A percentile compares a stretch with the other conserved stretches of the same genome.
Evolutionary conservation across 257 asterid species (phyloP).

Genomic region (Agastache rugosa): DNA sequence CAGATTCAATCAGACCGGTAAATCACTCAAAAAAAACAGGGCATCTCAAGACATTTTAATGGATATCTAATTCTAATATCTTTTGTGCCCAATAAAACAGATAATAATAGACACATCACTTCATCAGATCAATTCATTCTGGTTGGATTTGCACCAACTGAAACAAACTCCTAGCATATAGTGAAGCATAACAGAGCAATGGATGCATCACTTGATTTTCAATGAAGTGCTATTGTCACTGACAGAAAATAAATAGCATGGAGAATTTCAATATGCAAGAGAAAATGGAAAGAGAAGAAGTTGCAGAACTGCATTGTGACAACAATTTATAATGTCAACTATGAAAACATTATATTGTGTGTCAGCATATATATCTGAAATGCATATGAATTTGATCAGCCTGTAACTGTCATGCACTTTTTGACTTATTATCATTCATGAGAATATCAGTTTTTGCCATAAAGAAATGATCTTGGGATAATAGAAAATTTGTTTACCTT

Average conservation of each 20-base stretch:
- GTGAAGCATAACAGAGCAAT: not conserved
- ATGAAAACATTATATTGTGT: not conserved
- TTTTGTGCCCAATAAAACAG: not conserved
- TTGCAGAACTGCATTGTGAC: constrained; percentile 10
- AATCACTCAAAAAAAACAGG: not conserved
- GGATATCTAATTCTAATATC: constrained; percentile 3
- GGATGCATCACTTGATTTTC: not conserved
- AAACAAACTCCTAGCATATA: constrained; percentile 2
- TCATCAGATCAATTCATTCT: constrained; percentile 14
- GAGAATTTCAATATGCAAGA: not conserved
- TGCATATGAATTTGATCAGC: constrained; percentile 1
- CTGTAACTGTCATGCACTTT: constrained; percentile 12
- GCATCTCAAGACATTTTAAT: constrained; percentile 9
- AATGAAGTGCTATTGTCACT: not conserved
- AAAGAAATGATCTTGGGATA: not conserved
- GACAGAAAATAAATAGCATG: not conserved
- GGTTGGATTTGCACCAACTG: constrained; percentile 7
- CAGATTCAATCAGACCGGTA: constrained; percentile 12
- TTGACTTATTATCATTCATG: not conserved
- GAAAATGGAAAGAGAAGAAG: not conserved
- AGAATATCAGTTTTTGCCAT: not conserved
- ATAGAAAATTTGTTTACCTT: constrained; percentile 60
- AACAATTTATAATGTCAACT: not conserved
- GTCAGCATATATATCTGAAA: not conserved
- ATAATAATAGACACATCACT: not conserved